These are phyloP conservation scores for Cenchrus fungigraminus DNA, from an alignment of 176 grass and related monocot genomes.

Conservation along the genomic window DNA sequence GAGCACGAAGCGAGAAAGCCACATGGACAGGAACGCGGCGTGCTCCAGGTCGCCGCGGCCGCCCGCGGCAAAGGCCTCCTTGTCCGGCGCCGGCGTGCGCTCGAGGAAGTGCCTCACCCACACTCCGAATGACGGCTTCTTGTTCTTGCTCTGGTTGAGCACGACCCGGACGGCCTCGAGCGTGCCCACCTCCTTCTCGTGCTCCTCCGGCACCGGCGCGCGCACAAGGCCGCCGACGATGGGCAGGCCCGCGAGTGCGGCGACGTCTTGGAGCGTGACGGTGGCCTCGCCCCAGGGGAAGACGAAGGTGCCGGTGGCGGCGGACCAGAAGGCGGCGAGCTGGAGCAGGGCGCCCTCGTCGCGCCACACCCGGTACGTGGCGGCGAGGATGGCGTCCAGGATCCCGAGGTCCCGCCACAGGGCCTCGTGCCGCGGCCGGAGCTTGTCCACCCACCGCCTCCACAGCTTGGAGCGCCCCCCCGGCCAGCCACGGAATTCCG, in stretches of 20 bases:
- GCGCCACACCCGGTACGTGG: constrained; percentile 36
- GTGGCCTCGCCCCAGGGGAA: constrained; percentile 67
- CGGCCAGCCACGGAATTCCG: constrained; percentile 44
- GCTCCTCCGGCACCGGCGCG: not conserved
- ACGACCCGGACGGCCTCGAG: constrained; percentile 4
- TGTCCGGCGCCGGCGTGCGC: not conserved
- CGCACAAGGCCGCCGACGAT: constrained; percentile 39
- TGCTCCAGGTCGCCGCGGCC: constrained; percentile 19
- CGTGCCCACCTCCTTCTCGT: not conserved
- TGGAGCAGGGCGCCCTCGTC: constrained; percentile 36
- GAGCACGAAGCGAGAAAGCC: constrained; percentile 51
- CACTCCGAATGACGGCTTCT: not conserved
- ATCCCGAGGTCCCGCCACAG: constrained; percentile 44
- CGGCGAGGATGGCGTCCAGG: constrained; percentile 32
- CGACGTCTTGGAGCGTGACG: constrained; percentile 51
- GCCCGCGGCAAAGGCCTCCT: not conserved
- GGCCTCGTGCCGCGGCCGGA: constrained; percentile 34
- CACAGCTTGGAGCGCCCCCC: not conserved
- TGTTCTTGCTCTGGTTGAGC: constrained; percentile 26
- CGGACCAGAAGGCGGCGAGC: constrained; percentile 48
- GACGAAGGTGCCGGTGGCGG: constrained; percentile 48
- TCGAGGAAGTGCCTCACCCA: constrained; percentile 50
- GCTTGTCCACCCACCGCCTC: constrained; percentile 50
- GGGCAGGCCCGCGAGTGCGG: constrained; percentile 43
- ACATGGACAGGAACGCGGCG: constrained; percentile 50